Evolutionary conservation across 371 early-diverging fungal genomes (phyloP), one percentile per base, ranked within the genome.

Genomic region (Syncephalastrum racemosum): DNA sequence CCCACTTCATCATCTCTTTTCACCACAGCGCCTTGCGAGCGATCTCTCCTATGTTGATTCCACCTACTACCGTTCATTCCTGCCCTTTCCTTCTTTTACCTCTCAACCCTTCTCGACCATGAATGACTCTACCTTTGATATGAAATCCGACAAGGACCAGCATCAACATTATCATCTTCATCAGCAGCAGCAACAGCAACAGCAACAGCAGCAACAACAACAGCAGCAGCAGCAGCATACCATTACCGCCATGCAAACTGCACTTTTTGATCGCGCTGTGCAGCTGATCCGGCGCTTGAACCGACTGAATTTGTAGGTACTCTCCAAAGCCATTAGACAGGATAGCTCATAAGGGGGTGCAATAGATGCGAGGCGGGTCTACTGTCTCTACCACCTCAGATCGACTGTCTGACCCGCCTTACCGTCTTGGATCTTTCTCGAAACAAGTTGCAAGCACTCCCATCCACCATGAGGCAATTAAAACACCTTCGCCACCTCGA

Each of bases 361-460:
- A 31, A 36, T 62, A 76, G 73, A 15, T 67, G 57, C 13, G 62
- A 70, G 46, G 56, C 63, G 16, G 66, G 64, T 1, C 57, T 77
- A 7, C 57, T 42, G 27, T 48, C 43, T n/a, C 13, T 77, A n/a
- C 79, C 76, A 2, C 62, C 36, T 3, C 66, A 69, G 19, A 62
- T 79, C 7, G 55, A 64, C 1, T 36, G 54, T 4, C 53, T 79
- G 7, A 64, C 66, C 7, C 64, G 63, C 18, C 50, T 79, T 6
- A 70, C 72, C 0, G 20, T 60, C 15, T 54, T 79, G n/a, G 70
- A 76, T 47, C 36, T 90, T 16, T 72, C 79, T 5, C 62, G 66
- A 23, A 78, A 78, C 59, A 66, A 65, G 27, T 24, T 78, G n/a
- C 40, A 55, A 5, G 54, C 70, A 16, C 20, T 78, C 27, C 79